These are phyloP conservation scores for Allium fistulosum DNA, from an alignment of 106 monocot species.

Conservation along the genomic window DNA sequence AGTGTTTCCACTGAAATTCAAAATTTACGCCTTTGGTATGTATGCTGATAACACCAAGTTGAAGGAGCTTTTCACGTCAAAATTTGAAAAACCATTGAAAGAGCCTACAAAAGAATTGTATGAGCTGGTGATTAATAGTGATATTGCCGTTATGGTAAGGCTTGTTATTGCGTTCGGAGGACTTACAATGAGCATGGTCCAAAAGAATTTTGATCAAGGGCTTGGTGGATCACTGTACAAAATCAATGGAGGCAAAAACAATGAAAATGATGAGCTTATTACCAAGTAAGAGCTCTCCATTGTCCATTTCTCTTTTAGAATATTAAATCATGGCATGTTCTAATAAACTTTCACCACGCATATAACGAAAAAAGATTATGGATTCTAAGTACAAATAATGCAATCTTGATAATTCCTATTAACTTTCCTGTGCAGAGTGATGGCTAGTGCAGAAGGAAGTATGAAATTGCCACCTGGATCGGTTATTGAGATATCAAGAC, in stretches of 20 bases:
- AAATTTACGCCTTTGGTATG: constrained; percentile 72
- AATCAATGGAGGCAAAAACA: constrained; percentile 33
- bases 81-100: constrained; percentile 21
- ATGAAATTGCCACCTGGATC: constrained; percentile 42
- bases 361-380: no score
- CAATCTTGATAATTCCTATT: no score
- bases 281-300: constrained; percentile 22
- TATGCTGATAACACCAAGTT: constrained; percentile 35
- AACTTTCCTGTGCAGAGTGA: constrained; percentile 18
- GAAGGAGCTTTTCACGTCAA: constrained; percentile 32
- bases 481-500: constrained; percentile 44
- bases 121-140: constrained; percentile 39
- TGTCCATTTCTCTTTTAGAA: no score
- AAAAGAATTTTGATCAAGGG: constrained; percentile 55
- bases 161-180: constrained; percentile 41
- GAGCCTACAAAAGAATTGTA: constrained; percentile 45
- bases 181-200: constrained; percentile 42
- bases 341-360: background rate
- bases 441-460: constrained; percentile 39
- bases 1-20: constrained; percentile 27
- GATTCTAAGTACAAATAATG: no score
- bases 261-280: constrained; percentile 35
- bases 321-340: background rate
- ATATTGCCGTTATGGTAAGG: constrained; percentile 32
- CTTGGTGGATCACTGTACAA: constrained; percentile 44